Percentiles rank a stretch among this genome's conserved stretches.
Evolutionary conservation across 2,329 filamentous ascomycete genomes (phyloP).

Genomic region (Aspergillus sp.): DNA sequence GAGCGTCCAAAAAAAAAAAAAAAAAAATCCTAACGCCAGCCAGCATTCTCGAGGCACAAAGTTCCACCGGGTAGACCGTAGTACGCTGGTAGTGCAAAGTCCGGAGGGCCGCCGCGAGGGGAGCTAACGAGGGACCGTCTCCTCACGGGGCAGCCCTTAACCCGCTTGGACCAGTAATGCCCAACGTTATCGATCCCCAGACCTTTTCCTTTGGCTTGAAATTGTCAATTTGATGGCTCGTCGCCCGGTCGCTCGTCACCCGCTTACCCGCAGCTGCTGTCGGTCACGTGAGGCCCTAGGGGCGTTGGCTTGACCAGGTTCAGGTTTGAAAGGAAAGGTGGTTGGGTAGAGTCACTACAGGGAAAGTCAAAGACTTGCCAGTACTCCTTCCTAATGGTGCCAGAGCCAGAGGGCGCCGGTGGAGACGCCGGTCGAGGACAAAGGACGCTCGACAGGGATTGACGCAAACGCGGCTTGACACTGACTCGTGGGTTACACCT

Average conservation of each 20-base stretch:
- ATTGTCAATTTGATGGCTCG: background rate
- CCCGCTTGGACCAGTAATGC: background rate
- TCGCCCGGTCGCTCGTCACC: constrained; percentile 5
- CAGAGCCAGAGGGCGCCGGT: background rate
- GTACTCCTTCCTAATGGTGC: no score
- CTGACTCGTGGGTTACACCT: constrained; percentile 8
- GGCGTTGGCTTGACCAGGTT: background rate
- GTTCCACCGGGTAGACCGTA: background rate
- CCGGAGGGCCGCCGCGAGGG: background rate
- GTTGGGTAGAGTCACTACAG: no score
- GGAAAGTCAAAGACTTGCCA: no score
- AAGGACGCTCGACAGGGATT: constrained; percentile 6
- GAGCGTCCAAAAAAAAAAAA: no score
- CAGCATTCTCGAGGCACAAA: background rate
- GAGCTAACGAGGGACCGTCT: background rate
- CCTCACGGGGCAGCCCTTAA: background rate
- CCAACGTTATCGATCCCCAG: constrained; percentile 1
- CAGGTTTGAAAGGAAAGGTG: no score
- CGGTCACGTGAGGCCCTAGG: constrained; percentile 16
- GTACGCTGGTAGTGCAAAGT: background rate
- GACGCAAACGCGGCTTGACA: background rate
- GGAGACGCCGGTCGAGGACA: constrained; percentile 4
- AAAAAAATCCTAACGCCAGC: no score
- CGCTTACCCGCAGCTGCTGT: constrained; percentile 20
- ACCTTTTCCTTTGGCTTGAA: background rate